phyloP scores from a whole-genome alignment of 2,329 filamentous ascomycete species.

The Diaporthe eres region DNA sequence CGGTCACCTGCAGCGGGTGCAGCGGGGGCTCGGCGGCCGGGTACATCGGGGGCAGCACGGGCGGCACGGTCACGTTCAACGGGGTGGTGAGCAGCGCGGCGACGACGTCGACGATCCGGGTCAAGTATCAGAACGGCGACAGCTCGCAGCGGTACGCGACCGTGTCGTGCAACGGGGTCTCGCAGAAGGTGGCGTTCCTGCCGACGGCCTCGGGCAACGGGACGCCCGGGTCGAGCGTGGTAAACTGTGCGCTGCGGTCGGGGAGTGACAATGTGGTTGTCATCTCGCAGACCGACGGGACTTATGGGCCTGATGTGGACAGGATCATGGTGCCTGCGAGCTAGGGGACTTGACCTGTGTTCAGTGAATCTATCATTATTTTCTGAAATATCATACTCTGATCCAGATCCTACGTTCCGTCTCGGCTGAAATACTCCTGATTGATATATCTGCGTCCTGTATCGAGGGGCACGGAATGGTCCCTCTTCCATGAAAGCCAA shows the following conservation, averaged over 20 bases:
- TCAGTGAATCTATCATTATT: not conserved
- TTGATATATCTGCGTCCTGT: not conserved
- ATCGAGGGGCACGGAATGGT: not conserved
- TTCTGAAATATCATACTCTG: not conserved
- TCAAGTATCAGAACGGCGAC: slow-evolving; percentile 72
- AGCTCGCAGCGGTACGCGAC: slow-evolving; percentile 64
- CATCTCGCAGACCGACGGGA: slow-evolving; percentile 57
- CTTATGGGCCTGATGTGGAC: slow-evolving; percentile 67
- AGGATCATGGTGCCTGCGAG: slow-evolving; percentile 63
- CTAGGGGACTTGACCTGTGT: not conserved
- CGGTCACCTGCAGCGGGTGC: slow-evolving; percentile 66
- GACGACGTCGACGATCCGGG: slow-evolving; percentile 64
- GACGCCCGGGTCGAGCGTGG: slow-evolving; percentile 57
- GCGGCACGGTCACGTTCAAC: slow-evolving; percentile 62
- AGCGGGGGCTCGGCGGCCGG: slow-evolving; percentile 65
- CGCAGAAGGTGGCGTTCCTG: slow-evolving; percentile 66
- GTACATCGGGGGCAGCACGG: slow-evolving; percentile 65
- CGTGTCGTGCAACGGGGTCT: slow-evolving; percentile 69
- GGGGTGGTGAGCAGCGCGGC: slow-evolving; percentile 59
- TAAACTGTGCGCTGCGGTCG: slow-evolving; percentile 62
- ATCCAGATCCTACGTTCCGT: not conserved
- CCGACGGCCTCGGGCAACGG: slow-evolving; percentile 58
- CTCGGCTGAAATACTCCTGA: not conserved
- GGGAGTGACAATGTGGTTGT: slow-evolving; percentile 64
- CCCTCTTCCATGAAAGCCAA: not conserved